Evolutionary conservation across 257 asterid genomes (phyloP), one percentile per base, ranked within the genome.

Genomic region (Nicotiana attenuata): DNA sequence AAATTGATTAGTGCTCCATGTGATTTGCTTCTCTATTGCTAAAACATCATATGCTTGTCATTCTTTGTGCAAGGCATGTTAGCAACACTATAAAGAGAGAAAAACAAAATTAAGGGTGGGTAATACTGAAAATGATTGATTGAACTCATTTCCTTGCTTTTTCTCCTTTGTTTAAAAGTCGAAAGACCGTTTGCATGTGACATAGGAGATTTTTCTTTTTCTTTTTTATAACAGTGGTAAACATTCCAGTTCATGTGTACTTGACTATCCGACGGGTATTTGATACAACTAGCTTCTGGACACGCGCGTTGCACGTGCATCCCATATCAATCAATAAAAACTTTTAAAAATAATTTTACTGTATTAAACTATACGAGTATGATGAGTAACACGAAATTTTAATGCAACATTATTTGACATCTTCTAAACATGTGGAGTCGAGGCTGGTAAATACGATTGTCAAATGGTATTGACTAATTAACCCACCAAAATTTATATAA

Each of bases 1-100:
- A 75, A 0, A 24, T 75, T 75, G 22, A 20, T 75, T 50, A 75
- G 80, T 75, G 63, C 80, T 50, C 80, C 80, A 75, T 75, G 80
- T 75, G 63, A 73, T 50, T 75, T 75, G 61, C 22, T 73, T 73
- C 79, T 47, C 14, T 47, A 50, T 14, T 47, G 60, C 63, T 15
- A 75, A 75, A 50, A 50, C 45, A 26, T 50, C 80, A 75, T 35
- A 50, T 75, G 45, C 45, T 75, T 50, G 26, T 26, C 41, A 50
- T 4, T 9, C 63, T 24, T 75, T 47, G 52, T 19, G 63, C 63
- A 50, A 24, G 24, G 26, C 80, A 50, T 75, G 63, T 75, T 73
- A 75, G 1, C 63, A 47, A 47, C 80, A 47, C 61, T 73, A 73
- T 8, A 75, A 73, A 75, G 80, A 50, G 63, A 8, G 16, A 71